Evolutionary conservation across 164 flowering plant genomes (phyloP).

Genomic region (Paratinospora sagittata): DNA sequence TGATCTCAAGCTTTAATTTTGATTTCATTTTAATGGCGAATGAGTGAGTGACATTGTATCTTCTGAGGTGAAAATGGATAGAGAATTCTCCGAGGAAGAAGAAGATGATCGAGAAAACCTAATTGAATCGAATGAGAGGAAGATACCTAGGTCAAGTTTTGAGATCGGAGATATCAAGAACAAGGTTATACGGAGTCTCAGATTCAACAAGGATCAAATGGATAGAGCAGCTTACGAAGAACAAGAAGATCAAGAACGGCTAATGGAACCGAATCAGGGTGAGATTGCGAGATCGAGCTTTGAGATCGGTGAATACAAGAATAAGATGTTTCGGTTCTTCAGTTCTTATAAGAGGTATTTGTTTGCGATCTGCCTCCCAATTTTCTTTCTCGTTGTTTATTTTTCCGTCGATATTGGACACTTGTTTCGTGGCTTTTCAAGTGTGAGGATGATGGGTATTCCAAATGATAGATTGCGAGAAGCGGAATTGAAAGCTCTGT

Average conservation of each 20-base stretch:
- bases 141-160: constrained; percentile 9
- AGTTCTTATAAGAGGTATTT: constrained; percentile 42
- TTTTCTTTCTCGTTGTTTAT: constrained; percentile 39
- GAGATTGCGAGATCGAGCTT: constrained; percentile 14
- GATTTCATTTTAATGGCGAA: neutral
- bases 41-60: neutral
- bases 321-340: constrained; percentile 11
- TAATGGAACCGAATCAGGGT: constrained; percentile 40
- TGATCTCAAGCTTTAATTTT: neutral
- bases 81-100: constrained; percentile 47
- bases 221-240: neutral
- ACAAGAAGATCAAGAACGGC: constrained; percentile 17
- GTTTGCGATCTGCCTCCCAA: constrained; percentile 38
- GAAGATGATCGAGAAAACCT: constrained; percentile 50
- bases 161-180: constrained; percentile 15
- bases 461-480: constrained; percentile 49
- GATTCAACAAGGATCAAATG: neutral
- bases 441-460: constrained; percentile 12
- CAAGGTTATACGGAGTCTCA: neutral
- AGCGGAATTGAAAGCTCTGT: constrained; percentile 64
- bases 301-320: constrained; percentile 14
- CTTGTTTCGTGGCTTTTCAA: constrained; percentile 30
- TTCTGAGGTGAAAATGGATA: constrained; percentile 18
- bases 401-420: constrained; percentile 43
- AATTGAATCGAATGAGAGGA: constrained; percentile 39